Percentiles rank a stretch among this genome's conserved stretches.
phyloP scores from a whole-genome alignment of 2,329 filamentous ascomycete species.

The Trichoderma koningiopsis region DNA sequence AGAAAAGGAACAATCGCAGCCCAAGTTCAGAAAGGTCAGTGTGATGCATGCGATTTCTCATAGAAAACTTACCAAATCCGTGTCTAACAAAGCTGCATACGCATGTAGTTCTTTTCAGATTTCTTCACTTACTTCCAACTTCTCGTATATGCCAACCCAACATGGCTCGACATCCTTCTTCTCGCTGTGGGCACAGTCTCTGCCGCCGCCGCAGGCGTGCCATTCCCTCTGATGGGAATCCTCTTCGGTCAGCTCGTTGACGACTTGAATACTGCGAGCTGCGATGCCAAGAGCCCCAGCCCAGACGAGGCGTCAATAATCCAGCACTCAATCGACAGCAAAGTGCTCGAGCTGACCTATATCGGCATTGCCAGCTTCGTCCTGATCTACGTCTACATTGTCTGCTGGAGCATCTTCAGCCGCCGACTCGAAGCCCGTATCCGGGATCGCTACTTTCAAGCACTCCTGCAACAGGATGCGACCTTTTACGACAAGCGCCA shows the following conservation, averaged over 20 bases:
- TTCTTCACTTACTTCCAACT: slow-evolving; percentile 45
- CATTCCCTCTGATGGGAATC: slow-evolving; percentile 65
- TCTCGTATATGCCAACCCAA: slow-evolving; percentile 49
- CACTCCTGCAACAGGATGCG: slow-evolving; percentile 62
- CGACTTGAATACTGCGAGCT: slow-evolving; percentile 60
- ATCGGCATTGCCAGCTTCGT: slow-evolving; percentile 65
- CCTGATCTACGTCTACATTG: slow-evolving; percentile 64
- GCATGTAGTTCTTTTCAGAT: not conserved
- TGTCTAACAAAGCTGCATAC: not conserved
- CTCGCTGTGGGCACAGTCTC: slow-evolving; percentile 46
- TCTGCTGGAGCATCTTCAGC: slow-evolving; percentile 65
- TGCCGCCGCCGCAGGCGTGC: slow-evolving; percentile 61
- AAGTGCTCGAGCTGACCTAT: slow-evolving; percentile 64
- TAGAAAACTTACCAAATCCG: not conserved
- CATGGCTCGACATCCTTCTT: slow-evolving; percentile 47
- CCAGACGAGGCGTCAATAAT: slow-evolving; percentile 36
- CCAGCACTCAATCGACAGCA: slow-evolving; percentile 53
- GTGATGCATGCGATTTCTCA: not conserved
- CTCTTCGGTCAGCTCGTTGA: slow-evolving; percentile 66
- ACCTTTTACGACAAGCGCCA: slow-evolving; percentile 65
- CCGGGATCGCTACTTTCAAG: slow-evolving; percentile 61
- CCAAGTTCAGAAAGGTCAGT: not conserved
- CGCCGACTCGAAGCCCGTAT: slow-evolving; percentile 65
- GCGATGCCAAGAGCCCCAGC: slow-evolving; percentile 38
- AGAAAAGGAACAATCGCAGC: not conserved